Evolutionary conservation across 2,329 filamentous ascomycete species (phyloP).

Genomic region (Cytospora schulzeri): DNA sequence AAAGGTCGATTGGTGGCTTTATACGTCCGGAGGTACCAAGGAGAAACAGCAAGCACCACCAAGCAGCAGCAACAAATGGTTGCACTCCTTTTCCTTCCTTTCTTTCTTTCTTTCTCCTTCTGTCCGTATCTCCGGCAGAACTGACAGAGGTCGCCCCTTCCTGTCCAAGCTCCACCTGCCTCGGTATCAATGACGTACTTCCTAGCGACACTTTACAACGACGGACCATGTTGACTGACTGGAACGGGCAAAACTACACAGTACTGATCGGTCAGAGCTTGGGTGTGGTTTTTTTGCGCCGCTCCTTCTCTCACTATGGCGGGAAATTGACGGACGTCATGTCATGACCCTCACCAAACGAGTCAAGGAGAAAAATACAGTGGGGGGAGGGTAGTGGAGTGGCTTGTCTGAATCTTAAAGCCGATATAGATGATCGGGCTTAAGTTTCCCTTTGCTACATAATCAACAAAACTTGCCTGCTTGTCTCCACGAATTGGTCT

Average conservation of each 20-base stretch:
- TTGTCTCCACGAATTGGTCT: too few relatives aligned
- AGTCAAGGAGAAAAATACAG: neutral
- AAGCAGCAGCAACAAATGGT: too few relatives aligned
- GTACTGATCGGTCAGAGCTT: too few relatives aligned
- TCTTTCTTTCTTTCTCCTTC: too few relatives aligned
- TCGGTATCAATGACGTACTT: conserved; percentile 17
- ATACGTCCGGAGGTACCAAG: neutral
- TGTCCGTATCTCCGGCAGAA: neutral
- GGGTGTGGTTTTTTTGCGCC: too few relatives aligned
- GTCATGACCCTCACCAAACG: neutral
- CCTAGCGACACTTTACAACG: too few relatives aligned
- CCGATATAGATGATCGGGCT: neutral
- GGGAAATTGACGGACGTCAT: neutral
- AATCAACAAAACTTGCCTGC: too few relatives aligned
- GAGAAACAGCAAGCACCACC: neutral
- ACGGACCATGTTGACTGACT: too few relatives aligned
- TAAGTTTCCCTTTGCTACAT: too few relatives aligned
- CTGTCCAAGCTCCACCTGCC: neutral
- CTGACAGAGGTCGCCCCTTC: neutral
- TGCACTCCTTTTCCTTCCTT: neutral
- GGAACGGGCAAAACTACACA: too few relatives aligned
- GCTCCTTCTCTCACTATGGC: neutral
- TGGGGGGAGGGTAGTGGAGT: too few relatives aligned
- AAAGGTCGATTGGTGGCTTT: neutral
- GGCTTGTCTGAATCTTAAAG: neutral